Evolutionary conservation across 2,329 filamentous ascomycete genomes (phyloP), one percentile per base, ranked within the genome.

Genomic region (Sporothrix variecibatus): DNA sequence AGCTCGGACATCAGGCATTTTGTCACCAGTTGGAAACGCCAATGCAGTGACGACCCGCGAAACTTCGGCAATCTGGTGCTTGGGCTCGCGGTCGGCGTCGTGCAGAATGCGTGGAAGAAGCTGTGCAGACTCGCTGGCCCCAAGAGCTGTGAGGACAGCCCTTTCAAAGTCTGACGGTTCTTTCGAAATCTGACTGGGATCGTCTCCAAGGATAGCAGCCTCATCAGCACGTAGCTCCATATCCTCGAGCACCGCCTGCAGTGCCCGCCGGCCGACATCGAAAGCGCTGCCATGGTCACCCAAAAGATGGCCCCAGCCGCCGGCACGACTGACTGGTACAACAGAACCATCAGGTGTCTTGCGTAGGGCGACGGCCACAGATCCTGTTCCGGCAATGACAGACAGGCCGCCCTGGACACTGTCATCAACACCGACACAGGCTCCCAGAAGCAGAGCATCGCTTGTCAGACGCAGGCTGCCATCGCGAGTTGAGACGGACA

Each of bases 201-300:
- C 72, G 9, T 17, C 43, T 1, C 49, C 26, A 6, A 23, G 12
- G 17, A 68, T n/a, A 1, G 40, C 56, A 26, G 34, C 68, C 34
- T 70, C 68, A 12, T 65, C 73, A 12, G 38, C 68, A 2, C 62
- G 73, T 49, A 69, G 12, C 62, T 72, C 73, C 73, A 72, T 72
- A 3, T 74, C 73, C 3, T 28, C 69, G 20, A 74, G 69, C 17
- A 74, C 69, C 6, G 60, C 51, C 62, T 74, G 73, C 15, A 74
- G 28, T 5, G 73, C 73, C 17, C 73, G 73, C 69, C 71, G 65
- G 62, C 73, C 73, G 3, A 74, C 23, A 17, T 74, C 73, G 43
- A 68, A 72, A 23, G 73, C 73, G 23, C 73, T 74, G 49, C 73
- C 73, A 5, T 74, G 62, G 43, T 74, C 73, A 15, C 73, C 73